Evolutionary conservation across 2,329 filamentous ascomycete genomes (phyloP).

Genomic region (Blastomyces parvus): DNA sequence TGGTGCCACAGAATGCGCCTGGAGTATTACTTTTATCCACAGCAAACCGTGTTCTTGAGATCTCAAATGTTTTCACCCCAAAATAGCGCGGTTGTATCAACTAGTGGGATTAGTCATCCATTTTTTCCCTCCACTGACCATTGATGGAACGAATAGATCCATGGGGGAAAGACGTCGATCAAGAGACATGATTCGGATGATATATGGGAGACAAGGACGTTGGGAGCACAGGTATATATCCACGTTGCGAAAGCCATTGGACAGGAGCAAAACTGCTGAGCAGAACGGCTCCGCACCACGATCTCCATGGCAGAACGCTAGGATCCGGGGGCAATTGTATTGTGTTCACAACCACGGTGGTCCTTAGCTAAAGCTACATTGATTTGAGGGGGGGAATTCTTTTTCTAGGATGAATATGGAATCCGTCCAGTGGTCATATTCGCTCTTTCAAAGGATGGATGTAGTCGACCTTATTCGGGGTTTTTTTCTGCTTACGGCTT

Average conservation of each 20-base stretch:
- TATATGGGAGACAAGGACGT: no score
- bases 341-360: neutral
- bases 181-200: no score
- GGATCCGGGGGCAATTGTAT: neutral
- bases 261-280: neutral
- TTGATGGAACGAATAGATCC: no score
- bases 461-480: conserved; percentile 4
- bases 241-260: no score
- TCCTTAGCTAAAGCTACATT: neutral
- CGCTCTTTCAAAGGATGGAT: neutral
- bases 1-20: neutral
- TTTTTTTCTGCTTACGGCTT: conserved; percentile 8
- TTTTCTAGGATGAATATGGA: neutral
- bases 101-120: no score
- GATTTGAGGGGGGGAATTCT: neutral
- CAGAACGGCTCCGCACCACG: neutral
- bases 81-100: no score
- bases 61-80: no score
- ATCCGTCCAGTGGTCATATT: neutral
- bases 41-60: neutral
- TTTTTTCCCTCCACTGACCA: no score
- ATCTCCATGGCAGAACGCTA: neutral
- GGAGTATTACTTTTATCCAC: neutral
- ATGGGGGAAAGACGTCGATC: no score
- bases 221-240: no score